A percentile compares a stretch with the other conserved stretches of the same genome.
Conservation (phyloP, 2,329 filamentous ascomycete species). For the Sordariomycetes sp. region DNA sequence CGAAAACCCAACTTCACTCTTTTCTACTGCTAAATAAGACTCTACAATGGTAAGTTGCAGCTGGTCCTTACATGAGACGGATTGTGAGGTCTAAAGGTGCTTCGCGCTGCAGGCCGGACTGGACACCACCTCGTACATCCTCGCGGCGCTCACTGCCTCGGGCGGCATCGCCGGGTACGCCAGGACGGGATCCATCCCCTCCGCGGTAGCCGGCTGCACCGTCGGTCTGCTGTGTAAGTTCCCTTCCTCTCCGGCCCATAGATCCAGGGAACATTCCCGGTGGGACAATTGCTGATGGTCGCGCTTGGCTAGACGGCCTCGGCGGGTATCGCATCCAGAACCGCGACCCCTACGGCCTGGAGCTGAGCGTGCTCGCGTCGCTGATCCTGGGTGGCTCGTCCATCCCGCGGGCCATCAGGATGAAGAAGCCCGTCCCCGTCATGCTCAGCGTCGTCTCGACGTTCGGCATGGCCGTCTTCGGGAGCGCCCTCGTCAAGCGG, state of each 20-base stretch:
- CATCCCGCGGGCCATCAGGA: conserved; percentile 76
- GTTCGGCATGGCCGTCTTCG: conserved; percentile 73
- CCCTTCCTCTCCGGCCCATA: background rate
- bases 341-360: conserved; percentile 68
- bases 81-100: background rate
- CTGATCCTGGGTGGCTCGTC: conserved; percentile 74
- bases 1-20: background rate
- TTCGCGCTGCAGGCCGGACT: background rate
- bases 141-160: conserved; percentile 72
- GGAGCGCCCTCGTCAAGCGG: conserved; percentile 47
- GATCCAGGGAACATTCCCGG: background rate
- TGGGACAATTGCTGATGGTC: background rate
- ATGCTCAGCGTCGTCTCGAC: conserved; percentile 68
- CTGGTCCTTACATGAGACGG: background rate
- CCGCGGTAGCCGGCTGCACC: conserved; percentile 70
- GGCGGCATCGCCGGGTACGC: conserved; percentile 83
- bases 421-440: conserved; percentile 74
- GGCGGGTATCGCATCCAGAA: conserved; percentile 73
- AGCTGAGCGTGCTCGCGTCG: conserved; percentile 81
- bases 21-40: background rate
- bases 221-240: conserved; percentile 58
- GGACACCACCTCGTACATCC: conserved; percentile 58
- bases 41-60: background rate
- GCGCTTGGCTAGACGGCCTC: conserved; percentile 48
- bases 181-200: conserved; percentile 76